These are phyloP conservation scores for Cytospora piceae DNA, from an alignment of 2,329 filamentous ascomycete genomes.

Conservation along the genomic window DNA sequence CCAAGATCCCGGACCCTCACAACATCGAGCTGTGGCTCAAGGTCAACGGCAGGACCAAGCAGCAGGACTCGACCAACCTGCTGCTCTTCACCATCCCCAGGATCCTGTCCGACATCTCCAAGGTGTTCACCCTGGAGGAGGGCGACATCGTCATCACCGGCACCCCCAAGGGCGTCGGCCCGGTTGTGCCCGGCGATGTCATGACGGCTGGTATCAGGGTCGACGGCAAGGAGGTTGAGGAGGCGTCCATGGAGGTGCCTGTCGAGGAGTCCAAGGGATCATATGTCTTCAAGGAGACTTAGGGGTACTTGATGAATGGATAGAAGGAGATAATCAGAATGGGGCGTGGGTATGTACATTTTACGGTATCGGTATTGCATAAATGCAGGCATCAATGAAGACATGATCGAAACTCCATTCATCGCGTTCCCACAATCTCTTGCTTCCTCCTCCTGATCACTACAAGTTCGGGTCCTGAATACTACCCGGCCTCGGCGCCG, in stretches of 20 bases:
- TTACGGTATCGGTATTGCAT: neutral
- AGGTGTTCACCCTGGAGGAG: slow-evolving; percentile 90
- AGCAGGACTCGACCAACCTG: slow-evolving; percentile 86
- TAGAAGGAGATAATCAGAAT: neutral
- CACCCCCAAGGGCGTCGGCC: slow-evolving; percentile 93
- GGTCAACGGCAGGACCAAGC: slow-evolving; percentile 78
- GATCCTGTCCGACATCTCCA: slow-evolving; percentile 87
- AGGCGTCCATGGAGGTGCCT: slow-evolving; percentile 80
- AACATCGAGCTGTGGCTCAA: slow-evolving; percentile 83
- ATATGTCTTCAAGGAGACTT: slow-evolving; percentile 79
- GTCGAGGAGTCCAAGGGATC: slow-evolving; percentile 79
- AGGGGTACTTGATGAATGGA: slow-evolving; percentile 30
- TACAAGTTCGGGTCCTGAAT: slow-evolving; percentile 63
- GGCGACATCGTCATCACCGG: slow-evolving; percentile 96
- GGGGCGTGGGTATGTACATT: slow-evolving; percentile 13
- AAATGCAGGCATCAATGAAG: slow-evolving; percentile 11
- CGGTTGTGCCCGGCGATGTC: slow-evolving; percentile 81
- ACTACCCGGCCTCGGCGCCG: slow-evolving; percentile 63
- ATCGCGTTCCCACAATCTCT: neutral
- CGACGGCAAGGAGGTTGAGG: slow-evolving; percentile 78
- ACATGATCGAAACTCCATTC: slow-evolving; percentile 1
- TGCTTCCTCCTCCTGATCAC: slow-evolving; percentile 31
- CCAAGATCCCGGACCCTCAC: slow-evolving; percentile 82
- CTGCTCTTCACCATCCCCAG: slow-evolving; percentile 93
- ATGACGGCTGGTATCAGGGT: slow-evolving; percentile 84